Evolutionary conservation across 495 filamentous ascomycete genomes (phyloP).

Genomic region (Copromyces sp.): DNA sequence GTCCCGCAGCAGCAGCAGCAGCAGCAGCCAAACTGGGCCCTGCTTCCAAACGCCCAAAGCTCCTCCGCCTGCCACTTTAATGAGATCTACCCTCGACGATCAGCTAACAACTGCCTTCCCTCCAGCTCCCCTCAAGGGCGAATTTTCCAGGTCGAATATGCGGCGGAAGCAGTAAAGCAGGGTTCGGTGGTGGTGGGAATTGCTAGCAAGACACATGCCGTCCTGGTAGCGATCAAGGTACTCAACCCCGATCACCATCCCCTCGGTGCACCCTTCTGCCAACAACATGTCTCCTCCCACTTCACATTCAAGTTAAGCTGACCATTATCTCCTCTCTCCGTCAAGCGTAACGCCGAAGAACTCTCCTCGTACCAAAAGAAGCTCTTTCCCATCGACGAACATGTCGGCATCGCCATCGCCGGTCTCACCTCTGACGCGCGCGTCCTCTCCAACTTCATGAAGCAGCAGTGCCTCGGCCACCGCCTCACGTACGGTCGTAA

Average conservation of each 20-base stretch:
- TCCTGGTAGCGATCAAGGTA: conserved; percentile 95
- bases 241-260: conserved; percentile 9
- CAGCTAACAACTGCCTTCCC: conserved; percentile 5
- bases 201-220: conserved; percentile 94
- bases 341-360: conserved; percentile 94
- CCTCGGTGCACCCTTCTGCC: neutral
- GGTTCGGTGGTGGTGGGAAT: conserved; percentile 95
- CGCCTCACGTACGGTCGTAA: conserved; percentile 92
- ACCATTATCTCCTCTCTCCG: neutral
- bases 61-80: neutral
- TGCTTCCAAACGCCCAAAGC: conserved; percentile 1
- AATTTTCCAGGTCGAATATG: conserved; percentile 99
- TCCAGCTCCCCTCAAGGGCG: conserved; percentile 92
- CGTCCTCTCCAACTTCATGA: conserved; percentile 99
- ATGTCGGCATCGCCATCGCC: conserved; percentile 91
- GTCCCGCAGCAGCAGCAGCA: neutral
- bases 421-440: conserved; percentile 96
- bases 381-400: conserved; percentile 91
- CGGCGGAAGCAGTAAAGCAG: conserved; percentile 96
- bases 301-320: conserved; percentile 2
- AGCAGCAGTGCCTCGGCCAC: conserved; percentile 91
- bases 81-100: neutral
- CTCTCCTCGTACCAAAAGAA: conserved; percentile 99
- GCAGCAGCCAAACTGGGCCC: neutral
- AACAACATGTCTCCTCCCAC: neutral